Percentiles rank a stretch among this genome's conserved stretches.
Conservation (phyloP, 495 filamentous ascomycete species). For the Cetradonia linearis region DNA sequence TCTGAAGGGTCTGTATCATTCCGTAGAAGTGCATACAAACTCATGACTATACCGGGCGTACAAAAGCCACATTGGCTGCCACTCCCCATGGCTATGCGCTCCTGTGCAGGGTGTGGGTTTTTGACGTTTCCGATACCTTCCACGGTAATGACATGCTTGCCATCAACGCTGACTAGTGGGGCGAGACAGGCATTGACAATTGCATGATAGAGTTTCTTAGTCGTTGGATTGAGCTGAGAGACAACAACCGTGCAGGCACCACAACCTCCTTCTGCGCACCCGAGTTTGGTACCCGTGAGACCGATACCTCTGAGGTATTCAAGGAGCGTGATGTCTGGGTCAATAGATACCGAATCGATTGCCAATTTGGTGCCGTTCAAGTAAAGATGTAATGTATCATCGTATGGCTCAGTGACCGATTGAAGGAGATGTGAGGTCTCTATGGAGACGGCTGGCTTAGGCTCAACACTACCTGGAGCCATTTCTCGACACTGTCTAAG, state of each 20-base stretch:
- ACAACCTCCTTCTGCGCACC: conserved; percentile 91
- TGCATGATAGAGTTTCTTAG: conserved; percentile 80
- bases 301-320: conserved; percentile 89
- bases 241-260: conserved; percentile 96
- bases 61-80: conserved; percentile 73
- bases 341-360: conserved; percentile 55
- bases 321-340: conserved; percentile 85
- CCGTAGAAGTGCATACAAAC: conserved; percentile 70
- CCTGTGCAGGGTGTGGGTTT: conserved; percentile 81
- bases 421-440: conserved; percentile 38
- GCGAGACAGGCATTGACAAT: conserved; percentile 92
- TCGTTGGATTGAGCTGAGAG: conserved; percentile 85
- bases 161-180: conserved; percentile 83
- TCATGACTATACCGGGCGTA: conserved; percentile 97
- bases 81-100: conserved; percentile 56
- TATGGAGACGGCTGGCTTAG: conserved; percentile 38
- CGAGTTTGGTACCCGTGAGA: conserved; percentile 64
- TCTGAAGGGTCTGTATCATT: conserved; percentile 60
- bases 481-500: conserved; percentile 30
- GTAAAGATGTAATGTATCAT: conserved; percentile 70
- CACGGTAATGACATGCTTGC: conserved; percentile 96
- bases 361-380: conserved; percentile 89
- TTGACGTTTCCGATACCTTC: conserved; percentile 93
- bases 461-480: conserved; percentile 49
- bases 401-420: conserved; percentile 53